Evolutionary conservation across 352 stramenopile genomes (phyloP), one percentile per base, ranked within the genome.

Genomic region (Pythium phragmitis): DNA sequence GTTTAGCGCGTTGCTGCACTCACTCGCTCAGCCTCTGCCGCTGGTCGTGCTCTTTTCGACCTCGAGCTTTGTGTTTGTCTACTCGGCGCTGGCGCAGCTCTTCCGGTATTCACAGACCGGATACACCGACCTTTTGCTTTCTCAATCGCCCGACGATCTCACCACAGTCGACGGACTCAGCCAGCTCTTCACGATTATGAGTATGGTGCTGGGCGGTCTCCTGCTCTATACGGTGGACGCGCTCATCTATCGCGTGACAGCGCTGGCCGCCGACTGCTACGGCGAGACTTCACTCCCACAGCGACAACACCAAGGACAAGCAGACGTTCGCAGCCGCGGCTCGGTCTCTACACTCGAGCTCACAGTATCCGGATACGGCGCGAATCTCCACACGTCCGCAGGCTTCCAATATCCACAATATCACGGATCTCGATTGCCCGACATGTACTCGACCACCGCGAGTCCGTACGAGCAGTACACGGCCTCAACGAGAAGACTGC

Each of bases 21-120:
- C 66, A 7, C 48, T 68, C 2, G 66, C 66, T 19, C 55, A 52
- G 42, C 66, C 66, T 16, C 55, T 68, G 7, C 42, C 55, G 23
- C 60, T 73, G n/a, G 55, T 68, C 30, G 39, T 73, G n/a, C n/a
- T 73, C n/a, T 65, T 73, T 43, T 63, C 55, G n/a, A 65, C 56
- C 7, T 65, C 66, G 13, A 68, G 48, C 56, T 68, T 68, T 45
- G 33, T 73, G 19, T 73, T 73, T 43, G n/a, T 73, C 42, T 47
- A 39, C 36, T 30, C 47, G 7, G 60, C 66, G 26, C 60, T 68
- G 21, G 56, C 46, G 11, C 60, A 68, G 6, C 21, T 73, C 9
- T 46, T 63, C 12, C 48, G 14, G 8, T 48, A 58, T 49, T 7
- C 55, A 6, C 59, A 73, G 14, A 21, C 11, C 21, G 56, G 41